Base-by-base conservation (phyloP, 1,284 basidiomycete species). In the Tylopilus sp. region DNA sequence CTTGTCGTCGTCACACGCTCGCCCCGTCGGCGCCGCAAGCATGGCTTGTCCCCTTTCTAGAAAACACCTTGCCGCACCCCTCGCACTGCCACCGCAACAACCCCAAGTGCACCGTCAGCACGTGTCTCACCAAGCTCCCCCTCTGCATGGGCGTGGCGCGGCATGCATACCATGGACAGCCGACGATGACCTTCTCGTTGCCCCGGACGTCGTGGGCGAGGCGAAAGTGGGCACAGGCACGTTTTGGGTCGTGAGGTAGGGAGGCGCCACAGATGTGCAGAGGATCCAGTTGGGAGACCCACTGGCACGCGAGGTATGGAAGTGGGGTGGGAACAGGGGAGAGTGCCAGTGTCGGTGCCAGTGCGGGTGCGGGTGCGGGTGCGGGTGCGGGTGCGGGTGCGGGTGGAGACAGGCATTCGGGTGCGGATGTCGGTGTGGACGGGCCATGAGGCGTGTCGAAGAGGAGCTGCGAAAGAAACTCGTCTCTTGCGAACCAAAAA, bases 81-180 rank as follows among this genome's bases (percentile, higher is more conserved):
- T 56, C 46, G n/a, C 58, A 59, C 8, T 13, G 43, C 58, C 58
- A 59, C 1, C 53, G 44, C 30, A 59, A 30, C 12, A 63, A 7
- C 6, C 35, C 39, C 33, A 60, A 16, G 18, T 60, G 58, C 6
- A 60, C 59, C 1, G 61, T 18, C 19, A 58, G 18, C 2, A 60
- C 1, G 41, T 60, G 58, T 7, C 58, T 30, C 13, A 61, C 43
- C 6, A 60, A 11, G 8, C 61, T 60, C 0, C 58, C 61, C 9
- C 59, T 48, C 15, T 60, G 59, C 58, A 60, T 60, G 3, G 50
- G 59, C 1, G 46, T 36, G 4, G 51, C 50, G 1, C 12, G 19
- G 28, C 58, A 60, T 9, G 5, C 43, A 6, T 46, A 6, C 58
- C 58, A 60, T 1, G 12, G 30, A 13, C 58, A 60, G 6, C 6